Percentiles rank a stretch among this genome's conserved stretches.
Conservation (phyloP, 805 yeast genomes). For the Lipomyces oligophaga region DNA sequence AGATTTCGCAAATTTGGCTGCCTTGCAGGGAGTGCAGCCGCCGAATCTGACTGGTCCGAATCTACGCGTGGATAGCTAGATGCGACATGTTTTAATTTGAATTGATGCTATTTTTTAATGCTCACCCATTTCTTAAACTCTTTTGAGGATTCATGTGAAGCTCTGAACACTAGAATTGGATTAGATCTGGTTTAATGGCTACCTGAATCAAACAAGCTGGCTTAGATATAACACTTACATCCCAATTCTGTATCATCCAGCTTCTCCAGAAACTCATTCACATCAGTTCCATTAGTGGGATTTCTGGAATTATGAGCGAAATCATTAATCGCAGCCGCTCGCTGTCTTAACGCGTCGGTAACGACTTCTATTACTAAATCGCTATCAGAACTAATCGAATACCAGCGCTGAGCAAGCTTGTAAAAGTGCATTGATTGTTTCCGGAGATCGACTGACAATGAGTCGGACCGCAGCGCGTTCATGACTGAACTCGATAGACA, state of each 20-base stretch:
- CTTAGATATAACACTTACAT: constrained; percentile 29
- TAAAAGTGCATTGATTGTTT: constrained; percentile 65
- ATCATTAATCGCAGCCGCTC: constrained; percentile 71
- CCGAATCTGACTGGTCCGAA: too few species aligned
- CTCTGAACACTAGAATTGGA: constrained; percentile 16
- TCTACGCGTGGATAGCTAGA: too few species aligned
- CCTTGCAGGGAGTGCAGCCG: too few species aligned
- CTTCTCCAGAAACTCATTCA: constrained; percentile 54
- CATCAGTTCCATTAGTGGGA: constrained; percentile 36
- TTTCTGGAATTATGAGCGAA: constrained; percentile 53
- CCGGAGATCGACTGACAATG: constrained; percentile 63
- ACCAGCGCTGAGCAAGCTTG: constrained; percentile 72
- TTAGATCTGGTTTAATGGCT: too few species aligned
- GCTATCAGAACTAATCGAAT: constrained; percentile 64
- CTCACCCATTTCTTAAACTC: constrained; percentile 25
- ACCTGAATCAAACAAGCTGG: too few species aligned
- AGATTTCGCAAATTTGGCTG: constrained; percentile 10
- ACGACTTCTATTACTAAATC: constrained; percentile 53
- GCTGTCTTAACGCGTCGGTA: constrained; percentile 49
- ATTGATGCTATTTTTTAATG: constrained; percentile 18
- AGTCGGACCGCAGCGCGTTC: constrained; percentile 77
- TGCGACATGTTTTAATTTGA: too few species aligned
- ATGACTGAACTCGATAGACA: constrained; percentile 60
- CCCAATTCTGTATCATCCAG: constrained; percentile 74
- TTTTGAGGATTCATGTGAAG: constrained; percentile 23